A percentile compares a stretch with the other conserved stretches of the same genome.
Conservation (phyloP, 2,329 filamentous ascomycete genomes). For the Cercospora nicotianae region DNA sequence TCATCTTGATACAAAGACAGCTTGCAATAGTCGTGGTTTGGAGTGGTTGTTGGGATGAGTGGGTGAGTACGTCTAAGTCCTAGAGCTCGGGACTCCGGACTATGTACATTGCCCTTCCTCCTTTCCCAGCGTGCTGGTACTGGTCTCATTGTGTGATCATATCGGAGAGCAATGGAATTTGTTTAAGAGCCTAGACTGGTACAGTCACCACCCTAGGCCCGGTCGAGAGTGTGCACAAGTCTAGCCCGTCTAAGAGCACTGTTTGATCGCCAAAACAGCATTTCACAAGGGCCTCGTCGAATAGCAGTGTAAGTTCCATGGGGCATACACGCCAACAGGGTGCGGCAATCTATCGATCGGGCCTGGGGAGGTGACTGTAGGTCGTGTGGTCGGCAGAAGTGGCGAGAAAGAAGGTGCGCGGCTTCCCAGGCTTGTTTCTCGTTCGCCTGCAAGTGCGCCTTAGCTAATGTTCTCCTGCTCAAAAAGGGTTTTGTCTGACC, state of each 20-base stretch:
- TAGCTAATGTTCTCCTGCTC: background rate
- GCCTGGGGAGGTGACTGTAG: too few species aligned
- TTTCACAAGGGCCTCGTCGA: too few species aligned
- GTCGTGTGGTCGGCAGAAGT: background rate
- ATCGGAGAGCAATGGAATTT: background rate
- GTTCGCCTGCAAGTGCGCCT: background rate
- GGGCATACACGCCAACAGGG: too few species aligned
- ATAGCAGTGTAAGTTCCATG: too few species aligned
- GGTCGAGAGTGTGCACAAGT: too few species aligned
- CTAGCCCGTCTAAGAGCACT: too few species aligned
- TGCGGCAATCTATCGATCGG: too few species aligned
- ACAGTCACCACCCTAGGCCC: too few species aligned
- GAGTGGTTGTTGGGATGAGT: background rate
- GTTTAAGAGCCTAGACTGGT: background rate
- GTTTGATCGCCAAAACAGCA: too few species aligned
- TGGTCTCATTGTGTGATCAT: background rate
- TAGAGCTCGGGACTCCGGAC: too few species aligned
- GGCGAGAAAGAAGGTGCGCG: background rate
- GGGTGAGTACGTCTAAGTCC: too few species aligned
- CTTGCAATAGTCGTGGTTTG: background rate
- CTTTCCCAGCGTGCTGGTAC: background rate
- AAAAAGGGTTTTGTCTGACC: background rate
- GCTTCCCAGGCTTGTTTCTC: background rate
- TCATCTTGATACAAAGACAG: background rate
- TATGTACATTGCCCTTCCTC: background rate